phyloP scores from a whole-genome alignment of 257 asterid species.

The Solanum sitiens region DNA sequence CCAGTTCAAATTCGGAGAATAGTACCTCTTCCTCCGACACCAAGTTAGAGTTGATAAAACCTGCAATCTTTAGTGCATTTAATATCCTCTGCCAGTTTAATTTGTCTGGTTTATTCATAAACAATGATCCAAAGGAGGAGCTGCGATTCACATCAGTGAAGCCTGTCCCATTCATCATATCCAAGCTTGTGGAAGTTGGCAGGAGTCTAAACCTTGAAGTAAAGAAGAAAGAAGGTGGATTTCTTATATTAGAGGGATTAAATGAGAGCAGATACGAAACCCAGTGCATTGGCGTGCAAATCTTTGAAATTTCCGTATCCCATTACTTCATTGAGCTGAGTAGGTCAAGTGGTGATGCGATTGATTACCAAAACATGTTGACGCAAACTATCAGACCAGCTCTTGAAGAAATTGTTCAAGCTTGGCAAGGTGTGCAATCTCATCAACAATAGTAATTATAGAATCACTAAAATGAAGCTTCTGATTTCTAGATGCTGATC shows the following conservation, averaged over 20 bases:
- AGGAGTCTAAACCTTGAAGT: slow-evolving; percentile 22
- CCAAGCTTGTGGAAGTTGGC: slow-evolving; percentile 52
- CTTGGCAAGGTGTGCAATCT: slow-evolving; percentile 42
- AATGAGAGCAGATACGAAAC: slow-evolving; percentile 15
- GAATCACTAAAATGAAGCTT: neutral
- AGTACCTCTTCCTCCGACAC: neutral
- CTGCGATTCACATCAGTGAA: slow-evolving; percentile 43
- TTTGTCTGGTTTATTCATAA: slow-evolving; percentile 64
- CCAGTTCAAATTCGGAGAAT: neutral
- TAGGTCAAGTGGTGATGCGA: slow-evolving; percentile 43
- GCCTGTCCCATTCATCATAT: slow-evolving; percentile 27
- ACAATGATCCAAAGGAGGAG: slow-evolving; percentile 50
- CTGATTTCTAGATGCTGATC: neutral
- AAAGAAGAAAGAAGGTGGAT: slow-evolving; percentile 38
- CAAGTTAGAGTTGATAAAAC: slow-evolving; percentile 21
- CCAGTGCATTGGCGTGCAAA: slow-evolving; percentile 28
- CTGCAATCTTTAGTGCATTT: slow-evolving; percentile 49
- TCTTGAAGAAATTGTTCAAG: slow-evolving; percentile 36
- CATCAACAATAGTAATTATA: neutral
- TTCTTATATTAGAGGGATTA: slow-evolving; percentile 26
- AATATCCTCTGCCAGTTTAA: slow-evolving; percentile 67
- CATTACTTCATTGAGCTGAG: slow-evolving; percentile 60
- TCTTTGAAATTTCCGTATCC: slow-evolving; percentile 40
- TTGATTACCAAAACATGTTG: slow-evolving; percentile 42
- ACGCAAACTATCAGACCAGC: slow-evolving; percentile 19